phyloP scores from a whole-genome alignment of 352 stramenopile species.

The Phytophthora hibernalis region DNA sequence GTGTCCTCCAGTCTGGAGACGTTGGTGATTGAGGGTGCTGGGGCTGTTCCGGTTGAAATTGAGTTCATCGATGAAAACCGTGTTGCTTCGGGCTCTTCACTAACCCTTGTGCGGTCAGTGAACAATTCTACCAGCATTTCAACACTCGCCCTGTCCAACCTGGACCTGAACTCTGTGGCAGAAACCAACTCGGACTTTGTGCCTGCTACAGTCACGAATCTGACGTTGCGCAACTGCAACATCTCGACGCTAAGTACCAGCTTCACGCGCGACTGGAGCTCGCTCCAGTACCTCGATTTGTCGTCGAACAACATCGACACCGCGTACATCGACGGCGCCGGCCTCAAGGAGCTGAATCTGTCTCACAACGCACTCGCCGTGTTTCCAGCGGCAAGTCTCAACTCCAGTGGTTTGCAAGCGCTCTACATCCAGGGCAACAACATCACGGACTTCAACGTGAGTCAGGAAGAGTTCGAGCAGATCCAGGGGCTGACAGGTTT shows the following conservation, averaged over 20 bases:
- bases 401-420: constrained; percentile 34
- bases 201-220: constrained; percentile 38
- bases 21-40: constrained; percentile 31
- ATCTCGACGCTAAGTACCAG: constrained; percentile 38
- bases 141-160: constrained; percentile 42
- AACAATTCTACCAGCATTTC: constrained; percentile 38
- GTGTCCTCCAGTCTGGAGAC: constrained; percentile 41
- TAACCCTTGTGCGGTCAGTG: constrained; percentile 31
- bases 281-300: constrained; percentile 48
- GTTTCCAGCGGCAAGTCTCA: constrained; percentile 36
- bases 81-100: constrained; percentile 20
- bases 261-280: constrained; percentile 42
- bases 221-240: constrained; percentile 60
- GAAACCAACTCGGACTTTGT: constrained; percentile 38
- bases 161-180: constrained; percentile 39
- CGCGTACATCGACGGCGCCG: constrained; percentile 33
- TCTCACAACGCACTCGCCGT: constrained; percentile 47
- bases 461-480: constrained; percentile 31
- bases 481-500: constrained; percentile 42
- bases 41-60: constrained; percentile 21
- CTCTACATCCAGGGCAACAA: constrained; percentile 46
- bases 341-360: constrained; percentile 41
- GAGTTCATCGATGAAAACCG: constrained; percentile 42
- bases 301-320: constrained; percentile 42
- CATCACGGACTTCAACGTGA: constrained; percentile 53